These are phyloP conservation scores for Solanum hybrid DNA, from an alignment of 305 asterid genomes.

Conservation along the genomic window DNA sequence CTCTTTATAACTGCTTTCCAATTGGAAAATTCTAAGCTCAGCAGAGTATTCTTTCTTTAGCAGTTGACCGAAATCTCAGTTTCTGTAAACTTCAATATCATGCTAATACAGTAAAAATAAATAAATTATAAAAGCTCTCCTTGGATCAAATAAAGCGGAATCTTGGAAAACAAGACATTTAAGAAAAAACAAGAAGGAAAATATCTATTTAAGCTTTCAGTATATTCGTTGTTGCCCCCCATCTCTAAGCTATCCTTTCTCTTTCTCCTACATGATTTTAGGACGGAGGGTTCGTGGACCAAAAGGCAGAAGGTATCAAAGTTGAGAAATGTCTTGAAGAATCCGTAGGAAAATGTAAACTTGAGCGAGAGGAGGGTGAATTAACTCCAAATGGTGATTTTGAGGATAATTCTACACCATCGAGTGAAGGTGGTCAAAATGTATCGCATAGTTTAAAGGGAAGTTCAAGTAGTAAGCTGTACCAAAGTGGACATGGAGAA, in stretches of 20 bases:
- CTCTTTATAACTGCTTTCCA: not conserved
- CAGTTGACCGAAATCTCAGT: not conserved
- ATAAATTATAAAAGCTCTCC: not conserved
- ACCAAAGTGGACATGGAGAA: slow-evolving; percentile 18
- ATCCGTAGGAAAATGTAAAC: slow-evolving; percentile 24
- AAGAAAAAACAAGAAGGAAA: not conserved
- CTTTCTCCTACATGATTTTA: not conserved
- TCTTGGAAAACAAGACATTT: not conserved
- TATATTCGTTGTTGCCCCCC: not conserved
- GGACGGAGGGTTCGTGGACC: slow-evolving; percentile 4
- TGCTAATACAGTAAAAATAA: not conserved
- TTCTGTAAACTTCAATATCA: not conserved
- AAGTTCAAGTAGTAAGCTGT: slow-evolving; percentile 23
- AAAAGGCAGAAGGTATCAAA: slow-evolving; percentile 22
- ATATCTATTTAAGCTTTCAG: not conserved
- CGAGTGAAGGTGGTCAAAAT: slow-evolving; percentile 21
- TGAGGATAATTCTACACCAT: slow-evolving; percentile 32
- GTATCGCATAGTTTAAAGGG: slow-evolving; percentile 22
- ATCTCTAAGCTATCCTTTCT: not conserved
- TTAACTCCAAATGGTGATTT: slow-evolving; percentile 53
- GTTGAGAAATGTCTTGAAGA: slow-evolving; percentile 30
- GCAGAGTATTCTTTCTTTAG: not conserved
- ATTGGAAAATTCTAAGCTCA: not conserved
- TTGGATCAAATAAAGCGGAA: not conserved
- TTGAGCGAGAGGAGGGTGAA: slow-evolving; percentile 72